Base-by-base conservation (phyloP, 495 filamentous ascomycete genomes). In the Tuber borchii region DNA sequence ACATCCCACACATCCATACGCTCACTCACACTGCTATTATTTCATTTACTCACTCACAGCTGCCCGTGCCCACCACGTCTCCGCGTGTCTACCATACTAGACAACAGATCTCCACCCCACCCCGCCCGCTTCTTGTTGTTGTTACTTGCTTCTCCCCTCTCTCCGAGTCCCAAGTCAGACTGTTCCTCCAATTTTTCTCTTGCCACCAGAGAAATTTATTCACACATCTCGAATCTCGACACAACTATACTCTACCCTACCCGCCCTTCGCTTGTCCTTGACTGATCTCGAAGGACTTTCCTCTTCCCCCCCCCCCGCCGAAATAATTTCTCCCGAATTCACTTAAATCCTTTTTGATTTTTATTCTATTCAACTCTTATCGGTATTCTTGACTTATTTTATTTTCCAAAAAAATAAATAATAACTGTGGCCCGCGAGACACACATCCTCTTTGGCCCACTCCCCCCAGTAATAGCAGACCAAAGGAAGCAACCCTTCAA, bases 231-330 rank as follows among this genome's bases (percentile, higher is more conserved):
- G 56, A 65, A 65, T 65, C 56, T 31, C 26, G 56, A 65, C 34
- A 65, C 56, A 65, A 31, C 56, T 65, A 65, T 34, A 65, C 56
- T 65, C 56, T 34, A 65, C 26, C 56, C n/a, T 65, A 6, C 56
- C 56, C 56, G 26, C 56, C 56, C 56, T 34, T 65, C 56, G 31
- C 56, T 34, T 65, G 56, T 65, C 56, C 31, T 65, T 65, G 26
- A 65, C 56, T 65, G 56, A 65, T 65, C 56, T 65, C 56, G 34
- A 65, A 65, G 56, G 56, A 34, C 56, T 34, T 31, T 31, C 56
- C 56, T 65, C 56, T 17, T 16, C 39, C 76, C 70, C 69, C 69
- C 44, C 42, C 42, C 73, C 5, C 73, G 70, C 69, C 77, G 69
- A 79, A 65, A 65, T 65, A 65, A 34, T 34, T 34, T 34, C 56